Evolutionary conservation across 352 stramenopile species (phyloP).

Genomic region (Aphanomyces euteiches): DNA sequence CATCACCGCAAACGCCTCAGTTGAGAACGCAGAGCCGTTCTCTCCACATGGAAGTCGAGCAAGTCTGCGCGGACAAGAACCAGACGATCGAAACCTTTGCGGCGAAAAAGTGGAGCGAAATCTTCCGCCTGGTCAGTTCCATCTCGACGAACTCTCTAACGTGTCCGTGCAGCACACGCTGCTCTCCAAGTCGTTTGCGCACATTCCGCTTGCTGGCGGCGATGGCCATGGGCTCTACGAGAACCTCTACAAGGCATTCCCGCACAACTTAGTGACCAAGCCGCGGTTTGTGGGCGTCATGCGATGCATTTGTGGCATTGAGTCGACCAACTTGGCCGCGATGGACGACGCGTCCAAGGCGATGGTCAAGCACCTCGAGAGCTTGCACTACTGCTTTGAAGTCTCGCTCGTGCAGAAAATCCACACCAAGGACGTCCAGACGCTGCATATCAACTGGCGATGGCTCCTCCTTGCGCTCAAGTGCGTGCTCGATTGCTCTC

Average conservation of each 20-base stretch:
- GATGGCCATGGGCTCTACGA: constrained; percentile 66
- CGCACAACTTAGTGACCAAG: constrained; percentile 62
- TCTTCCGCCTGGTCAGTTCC: constrained; percentile 43
- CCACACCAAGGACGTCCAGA: neutral
- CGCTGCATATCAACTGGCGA: constrained; percentile 59
- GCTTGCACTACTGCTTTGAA: constrained; percentile 61
- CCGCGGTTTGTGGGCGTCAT: constrained; percentile 62
- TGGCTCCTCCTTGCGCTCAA: constrained; percentile 52
- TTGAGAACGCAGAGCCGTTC: neutral
- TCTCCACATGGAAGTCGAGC: constrained; percentile 3
- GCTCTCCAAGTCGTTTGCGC: constrained; percentile 37
- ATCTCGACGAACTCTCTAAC: neutral
- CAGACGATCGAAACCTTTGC: constrained; percentile 61
- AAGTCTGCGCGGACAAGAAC: constrained; percentile 30
- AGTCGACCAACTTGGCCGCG: constrained; percentile 11
- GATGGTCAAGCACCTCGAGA: constrained; percentile 55
- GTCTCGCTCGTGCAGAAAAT: constrained; percentile 44
- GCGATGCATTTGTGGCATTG: constrained; percentile 49
- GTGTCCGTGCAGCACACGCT: neutral
- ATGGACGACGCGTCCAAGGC: constrained; percentile 31
- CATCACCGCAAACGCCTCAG: too few relatives aligned
- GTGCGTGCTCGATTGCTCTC: constrained; percentile 37
- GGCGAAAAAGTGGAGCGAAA: constrained; percentile 58
- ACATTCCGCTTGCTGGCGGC: constrained; percentile 51
- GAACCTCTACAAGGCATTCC: constrained; percentile 63